phyloP scores from a whole-genome alignment of 257 asterid species.

The Apocynum venetum region DNA sequence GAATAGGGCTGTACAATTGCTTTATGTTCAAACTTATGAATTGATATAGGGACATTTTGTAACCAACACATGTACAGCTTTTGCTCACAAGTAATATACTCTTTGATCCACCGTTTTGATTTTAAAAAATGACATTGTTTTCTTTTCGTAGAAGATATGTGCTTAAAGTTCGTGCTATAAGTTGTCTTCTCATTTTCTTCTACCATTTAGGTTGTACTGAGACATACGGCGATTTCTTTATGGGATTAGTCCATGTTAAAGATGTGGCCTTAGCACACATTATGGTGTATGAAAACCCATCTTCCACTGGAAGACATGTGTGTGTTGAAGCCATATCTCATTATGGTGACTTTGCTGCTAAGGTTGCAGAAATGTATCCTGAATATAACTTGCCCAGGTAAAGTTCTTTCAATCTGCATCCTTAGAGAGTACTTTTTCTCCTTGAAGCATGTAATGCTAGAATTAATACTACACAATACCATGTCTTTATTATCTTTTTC shows the following conservation, averaged over 20 bases:
- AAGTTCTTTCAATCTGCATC: conserved; percentile 14
- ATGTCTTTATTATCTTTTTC: background rate
- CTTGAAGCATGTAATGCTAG: background rate
- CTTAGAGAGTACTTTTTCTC: too few species aligned
- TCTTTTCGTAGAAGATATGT: background rate
- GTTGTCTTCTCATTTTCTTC: conserved; percentile 14
- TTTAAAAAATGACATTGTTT: too few species aligned
- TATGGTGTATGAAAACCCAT: conserved; percentile 59
- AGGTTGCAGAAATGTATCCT: conserved; percentile 70
- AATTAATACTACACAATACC: background rate
- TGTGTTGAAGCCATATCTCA: conserved; percentile 75
- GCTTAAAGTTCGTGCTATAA: conserved; percentile 13
- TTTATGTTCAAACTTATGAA: too few species aligned
- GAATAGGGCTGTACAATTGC: too few species aligned
- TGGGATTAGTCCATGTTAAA: conserved; percentile 79
- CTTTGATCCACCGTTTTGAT: too few species aligned
- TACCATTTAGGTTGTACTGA: conserved; percentile 45
- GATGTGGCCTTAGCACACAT: conserved; percentile 86
- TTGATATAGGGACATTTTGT: too few species aligned
- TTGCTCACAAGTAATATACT: too few species aligned
- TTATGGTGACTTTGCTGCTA: conserved; percentile 74
- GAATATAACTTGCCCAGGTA: conserved; percentile 70
- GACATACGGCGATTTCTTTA: conserved; percentile 43
- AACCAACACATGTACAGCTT: too few species aligned
- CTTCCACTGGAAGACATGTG: conserved; percentile 73